phyloP scores from a whole-genome alignment of 2,329 filamentous ascomycete species.

The Monilinia fructigena region DNA sequence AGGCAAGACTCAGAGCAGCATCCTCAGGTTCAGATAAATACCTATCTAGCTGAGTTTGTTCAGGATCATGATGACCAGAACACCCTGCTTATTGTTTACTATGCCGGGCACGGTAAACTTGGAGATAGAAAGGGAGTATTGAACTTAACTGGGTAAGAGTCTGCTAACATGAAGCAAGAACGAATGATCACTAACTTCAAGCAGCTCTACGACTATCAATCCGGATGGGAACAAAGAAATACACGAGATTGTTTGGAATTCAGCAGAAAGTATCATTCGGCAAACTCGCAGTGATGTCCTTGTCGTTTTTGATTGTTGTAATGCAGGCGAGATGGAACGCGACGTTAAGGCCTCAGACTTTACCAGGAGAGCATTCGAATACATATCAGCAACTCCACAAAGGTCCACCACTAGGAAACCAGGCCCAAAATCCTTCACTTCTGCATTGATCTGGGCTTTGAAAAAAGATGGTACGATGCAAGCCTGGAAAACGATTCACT shows the following conservation, averaged over 20 bases:
- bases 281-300: conserved; percentile 26
- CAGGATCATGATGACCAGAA: not conserved
- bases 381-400: conserved; percentile 25
- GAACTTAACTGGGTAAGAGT: not conserved
- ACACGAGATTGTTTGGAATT: conserved; percentile 11
- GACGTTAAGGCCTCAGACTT: conserved; percentile 6
- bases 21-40: not conserved
- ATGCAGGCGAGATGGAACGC: conserved; percentile 25
- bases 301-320: conserved; percentile 32
- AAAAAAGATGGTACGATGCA: not conserved
- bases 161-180: not conserved
- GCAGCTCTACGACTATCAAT: not conserved
- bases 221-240: not conserved
- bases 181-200: not conserved
- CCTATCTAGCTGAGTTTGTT: not conserved
- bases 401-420: conserved; percentile 27
- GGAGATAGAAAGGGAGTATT: not conserved
- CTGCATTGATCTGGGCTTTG: conserved; percentile 16
- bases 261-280: conserved; percentile 6
- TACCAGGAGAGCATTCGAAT: conserved; percentile 27
- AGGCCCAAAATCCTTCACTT: conserved; percentile 1
- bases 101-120: conserved; percentile 15
- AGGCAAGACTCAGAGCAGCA: not conserved
- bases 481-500: conserved; percentile 3
- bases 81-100: conserved; percentile 13